Evolutionary conservation across 768 basidiomycete species (phyloP).

Genomic region (Hericium erinaceus): DNA sequence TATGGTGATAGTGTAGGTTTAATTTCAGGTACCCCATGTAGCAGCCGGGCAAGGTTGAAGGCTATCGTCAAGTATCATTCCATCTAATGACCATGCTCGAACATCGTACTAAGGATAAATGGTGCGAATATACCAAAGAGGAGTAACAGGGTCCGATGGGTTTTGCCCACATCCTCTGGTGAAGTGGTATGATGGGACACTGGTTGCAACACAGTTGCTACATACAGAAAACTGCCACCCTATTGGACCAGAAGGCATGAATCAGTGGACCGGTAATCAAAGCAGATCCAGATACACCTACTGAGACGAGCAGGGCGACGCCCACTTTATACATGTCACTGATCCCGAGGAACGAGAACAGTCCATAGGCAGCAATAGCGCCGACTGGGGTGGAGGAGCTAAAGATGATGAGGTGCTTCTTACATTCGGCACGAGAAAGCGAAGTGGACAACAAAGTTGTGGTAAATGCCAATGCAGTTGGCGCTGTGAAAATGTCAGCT

Average conservation of each 20-base stretch:
- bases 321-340: slow-evolving; percentile 54
- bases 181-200: slow-evolving; percentile 31
- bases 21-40: no score
- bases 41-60: no score
- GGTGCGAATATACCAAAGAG: slow-evolving; percentile 11
- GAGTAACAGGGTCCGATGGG: slow-evolving; percentile 7
- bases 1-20: background rate
- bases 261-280: background rate
- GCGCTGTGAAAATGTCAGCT: slow-evolving; percentile 41
- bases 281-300: slow-evolving; percentile 21
- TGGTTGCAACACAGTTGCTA: slow-evolving; percentile 84
- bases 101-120: slow-evolving; percentile 5
- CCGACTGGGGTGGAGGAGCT: slow-evolving; percentile 77
- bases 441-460: slow-evolving; percentile 73
- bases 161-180: slow-evolving; percentile 5
- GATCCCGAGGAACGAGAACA: slow-evolving; percentile 48
- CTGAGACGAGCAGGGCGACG: slow-evolving; percentile 74
- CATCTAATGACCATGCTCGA: slow-evolving; percentile 8
- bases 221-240: slow-evolving; percentile 94
- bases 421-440: slow-evolving; percentile 60
- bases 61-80: no score
- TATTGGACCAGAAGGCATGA: slow-evolving; percentile 19
- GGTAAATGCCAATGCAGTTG: slow-evolving; percentile 84
- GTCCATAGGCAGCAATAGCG: slow-evolving; percentile 64
- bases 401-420: slow-evolving; percentile 69